Conservation (phyloP, 139 green algal species). For the Yamagishiella unicocca region DNA sequence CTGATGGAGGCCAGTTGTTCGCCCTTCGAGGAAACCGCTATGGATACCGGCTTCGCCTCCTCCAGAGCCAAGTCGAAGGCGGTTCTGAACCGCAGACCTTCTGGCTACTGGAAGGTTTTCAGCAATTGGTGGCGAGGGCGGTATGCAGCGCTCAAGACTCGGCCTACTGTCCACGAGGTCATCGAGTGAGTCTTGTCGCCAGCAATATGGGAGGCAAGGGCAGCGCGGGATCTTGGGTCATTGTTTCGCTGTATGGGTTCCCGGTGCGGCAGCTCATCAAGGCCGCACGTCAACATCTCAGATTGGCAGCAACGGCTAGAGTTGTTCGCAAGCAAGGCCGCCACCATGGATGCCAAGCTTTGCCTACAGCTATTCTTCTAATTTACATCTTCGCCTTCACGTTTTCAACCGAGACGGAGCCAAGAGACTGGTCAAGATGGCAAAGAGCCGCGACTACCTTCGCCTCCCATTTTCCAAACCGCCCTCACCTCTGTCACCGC, state of each 20-base stretch:
- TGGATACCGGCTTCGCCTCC: neutral
- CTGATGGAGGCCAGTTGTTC: constrained; percentile 10
- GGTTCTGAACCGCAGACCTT: neutral
- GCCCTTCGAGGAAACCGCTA: constrained; percentile 19
- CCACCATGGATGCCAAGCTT: too few relatives aligned
- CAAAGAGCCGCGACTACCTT: too few relatives aligned
- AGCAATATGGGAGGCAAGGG: neutral
- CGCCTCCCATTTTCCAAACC: too few relatives aligned
- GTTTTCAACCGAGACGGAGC: too few relatives aligned
- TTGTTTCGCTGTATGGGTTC: neutral
- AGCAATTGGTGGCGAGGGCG: constrained; percentile 20
- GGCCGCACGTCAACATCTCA: neutral
- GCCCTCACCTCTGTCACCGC: too few relatives aligned
- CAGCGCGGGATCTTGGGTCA: neutral
- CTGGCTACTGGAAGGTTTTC: constrained; percentile 38
- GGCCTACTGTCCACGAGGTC: constrained; percentile 33
- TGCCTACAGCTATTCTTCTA: too few relatives aligned
- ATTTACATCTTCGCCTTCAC: too few relatives aligned
- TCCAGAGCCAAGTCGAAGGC: neutral
- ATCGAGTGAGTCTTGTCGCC: constrained; percentile 38
- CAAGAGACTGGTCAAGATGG: too few relatives aligned
- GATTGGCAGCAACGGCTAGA: neutral
- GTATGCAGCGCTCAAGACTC: neutral
- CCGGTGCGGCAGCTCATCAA: neutral
- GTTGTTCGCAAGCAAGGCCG: too few relatives aligned